A percentile compares a stretch with the other conserved stretches of the same genome.
These are phyloP conservation scores for Persicaria maculosa DNA, from an alignment of 148 eudicot species.

Conservation along the genomic window DNA sequence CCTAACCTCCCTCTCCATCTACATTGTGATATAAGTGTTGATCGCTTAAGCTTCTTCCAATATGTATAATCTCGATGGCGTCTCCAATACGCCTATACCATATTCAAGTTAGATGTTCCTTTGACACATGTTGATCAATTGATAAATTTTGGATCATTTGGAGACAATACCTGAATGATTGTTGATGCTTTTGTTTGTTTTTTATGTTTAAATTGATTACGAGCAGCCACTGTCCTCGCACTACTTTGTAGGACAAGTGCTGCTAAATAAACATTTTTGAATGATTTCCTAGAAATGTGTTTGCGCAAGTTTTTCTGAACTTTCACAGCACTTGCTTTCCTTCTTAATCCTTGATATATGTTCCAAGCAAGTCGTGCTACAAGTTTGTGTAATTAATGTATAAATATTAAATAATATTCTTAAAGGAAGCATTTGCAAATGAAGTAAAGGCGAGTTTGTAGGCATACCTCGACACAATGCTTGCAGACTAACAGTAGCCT, in stretches of 20 bases:
- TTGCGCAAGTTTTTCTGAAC: slow-evolving; percentile 67
- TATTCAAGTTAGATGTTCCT: not conserved
- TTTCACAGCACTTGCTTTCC: slow-evolving; percentile 65
- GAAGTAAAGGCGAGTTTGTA: not conserved
- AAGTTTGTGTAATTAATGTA: not conserved
- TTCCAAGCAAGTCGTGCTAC: slow-evolving; percentile 69
- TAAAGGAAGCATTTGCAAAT: not conserved
- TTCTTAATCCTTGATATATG: slow-evolving; percentile 46
- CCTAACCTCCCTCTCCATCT: slow-evolving; percentile 78
- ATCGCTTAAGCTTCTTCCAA: slow-evolving; percentile 60
- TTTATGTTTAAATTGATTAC: slow-evolving; percentile 54
- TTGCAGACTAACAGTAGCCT: slow-evolving; percentile 56
- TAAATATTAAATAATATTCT: not conserved
- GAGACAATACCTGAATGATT: slow-evolving; percentile 47
- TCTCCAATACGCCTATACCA: slow-evolving; percentile 69
- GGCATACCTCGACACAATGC: slow-evolving; percentile 58
- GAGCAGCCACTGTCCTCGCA: slow-evolving; percentile 61
- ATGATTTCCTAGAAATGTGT: slow-evolving; percentile 51
- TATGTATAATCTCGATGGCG: slow-evolving; percentile 45
- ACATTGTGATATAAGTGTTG: slow-evolving; percentile 62
- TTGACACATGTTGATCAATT: not conserved
- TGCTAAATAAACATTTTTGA: slow-evolving; percentile 31
- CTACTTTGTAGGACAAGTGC: slow-evolving; percentile 68
- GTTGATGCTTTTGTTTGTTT: slow-evolving; percentile 59
- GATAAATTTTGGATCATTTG: not conserved